Base-by-base conservation (phyloP, 2,329 filamentous ascomycete genomes). In the Talaromyces rugulosus region DNA sequence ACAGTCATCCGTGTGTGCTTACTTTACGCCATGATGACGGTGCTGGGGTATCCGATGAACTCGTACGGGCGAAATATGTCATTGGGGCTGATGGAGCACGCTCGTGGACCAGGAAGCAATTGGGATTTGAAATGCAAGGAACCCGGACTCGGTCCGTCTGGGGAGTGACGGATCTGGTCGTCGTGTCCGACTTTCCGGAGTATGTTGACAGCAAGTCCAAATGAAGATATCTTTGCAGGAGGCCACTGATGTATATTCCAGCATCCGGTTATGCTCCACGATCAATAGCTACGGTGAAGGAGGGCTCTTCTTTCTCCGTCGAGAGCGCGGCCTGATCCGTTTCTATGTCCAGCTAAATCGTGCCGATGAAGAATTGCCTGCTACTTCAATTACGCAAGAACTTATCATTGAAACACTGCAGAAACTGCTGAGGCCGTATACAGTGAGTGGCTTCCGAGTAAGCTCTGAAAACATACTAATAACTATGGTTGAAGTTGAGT, bases 1-100 rank as follows among this genome's bases (percentile, higher is more conserved):
- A 56, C 34, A 34, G 54, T 18, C 23, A 56, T 34, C 54, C 54
- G 18, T 56, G 30, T 18, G 34, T 40, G 16, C 6, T 40, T 34
- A 56, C 31, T 56, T 42, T 56, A 18, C 54, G 33, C 30, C 54
- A 34, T 16, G 34, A 36, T 42, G 30, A 56, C 30, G 14, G 23
- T 28, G 14, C 30, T 36, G 12, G 23, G 30, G 4, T 36, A 56
- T 23, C 54, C 8, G 30, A 56, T 18, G 84, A 86, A 42, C 82
- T 81, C 56, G 73, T 70, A 63, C 71, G 70, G 31, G 65, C 68
- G n/a, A 67, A 67, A n/a, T 70, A 65, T 40, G 9, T 68, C 3
- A 52, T 71, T 9, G 69, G 66, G 0, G 67, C 66, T 16, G 70
- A 71, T 30, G 70, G 69, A 2, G 70, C 67, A 7, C 66, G 67